Conservation (phyloP, 2,329 filamentous ascomycete species). For the Pseudopyrenochaeta lycopersici region DNA sequence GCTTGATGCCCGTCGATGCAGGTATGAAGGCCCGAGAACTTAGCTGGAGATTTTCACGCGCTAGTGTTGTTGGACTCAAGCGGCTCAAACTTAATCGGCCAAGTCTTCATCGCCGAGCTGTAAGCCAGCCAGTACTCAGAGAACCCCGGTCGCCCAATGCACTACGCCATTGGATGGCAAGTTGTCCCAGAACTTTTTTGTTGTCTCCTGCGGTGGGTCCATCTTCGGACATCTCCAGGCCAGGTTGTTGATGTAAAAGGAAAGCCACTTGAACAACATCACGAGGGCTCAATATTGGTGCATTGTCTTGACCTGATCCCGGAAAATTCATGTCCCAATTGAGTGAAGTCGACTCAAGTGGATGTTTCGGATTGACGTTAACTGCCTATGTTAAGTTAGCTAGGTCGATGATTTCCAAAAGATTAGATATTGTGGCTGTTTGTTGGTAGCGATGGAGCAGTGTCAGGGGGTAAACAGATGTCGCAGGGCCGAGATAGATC, state of each 20-base stretch:
- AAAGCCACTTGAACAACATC: slow-evolving; percentile 74
- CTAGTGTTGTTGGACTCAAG: background rate
- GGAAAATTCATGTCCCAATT: slow-evolving; percentile 62
- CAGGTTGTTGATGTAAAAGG: slow-evolving; percentile 64
- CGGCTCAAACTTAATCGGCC: slow-evolving; percentile 9
- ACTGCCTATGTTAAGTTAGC: slow-evolving; percentile 44
- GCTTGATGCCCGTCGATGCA: background rate
- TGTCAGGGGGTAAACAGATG: slow-evolving; percentile 18
- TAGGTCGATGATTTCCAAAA: slow-evolving; percentile 7
- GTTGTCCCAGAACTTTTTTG: slow-evolving; percentile 75
- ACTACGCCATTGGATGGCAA: slow-evolving; percentile 88
- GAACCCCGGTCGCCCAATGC: slow-evolving; percentile 90
- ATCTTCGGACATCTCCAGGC: slow-evolving; percentile 56
- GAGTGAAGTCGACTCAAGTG: slow-evolving; percentile 63
- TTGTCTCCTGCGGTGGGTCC: slow-evolving; percentile 42
- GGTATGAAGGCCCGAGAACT: slow-evolving; percentile 9
- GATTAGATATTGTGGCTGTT: slow-evolving; percentile 12
- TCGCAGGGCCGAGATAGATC: slow-evolving; percentile 19
- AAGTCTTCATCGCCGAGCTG: slow-evolving; percentile 42
- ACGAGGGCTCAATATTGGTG: slow-evolving; percentile 65
- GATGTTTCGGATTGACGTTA: slow-evolving; percentile 59
- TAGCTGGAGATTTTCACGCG: slow-evolving; percentile 4
- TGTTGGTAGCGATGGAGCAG: slow-evolving; percentile 13
- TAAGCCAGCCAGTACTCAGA: slow-evolving; percentile 84
- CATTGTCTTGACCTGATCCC: slow-evolving; percentile 39